Conservation (phyloP, 2,329 filamentous ascomycete genomes). For the Aaosphaeria pasadenensis region DNA sequence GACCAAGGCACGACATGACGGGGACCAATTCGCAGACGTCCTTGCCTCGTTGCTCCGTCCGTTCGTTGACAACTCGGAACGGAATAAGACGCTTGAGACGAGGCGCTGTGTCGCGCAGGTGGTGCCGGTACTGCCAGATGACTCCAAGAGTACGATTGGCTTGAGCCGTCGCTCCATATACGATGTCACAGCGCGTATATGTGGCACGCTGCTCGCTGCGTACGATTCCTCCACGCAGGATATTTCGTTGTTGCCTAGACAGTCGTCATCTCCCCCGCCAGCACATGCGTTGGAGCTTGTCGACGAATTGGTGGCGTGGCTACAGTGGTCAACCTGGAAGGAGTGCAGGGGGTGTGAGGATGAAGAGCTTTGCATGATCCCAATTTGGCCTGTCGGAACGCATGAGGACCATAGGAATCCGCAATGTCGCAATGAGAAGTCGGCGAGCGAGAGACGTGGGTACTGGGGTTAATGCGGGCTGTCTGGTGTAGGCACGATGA, state of each 20-base stretch:
- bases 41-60: constrained; percentile 29
- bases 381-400: constrained; percentile 61
- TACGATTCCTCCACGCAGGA: constrained; percentile 10
- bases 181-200: constrained; percentile 28
- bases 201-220: constrained; percentile 29
- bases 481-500: too few species aligned
- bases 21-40: constrained; percentile 20
- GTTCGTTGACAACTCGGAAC: constrained; percentile 38
- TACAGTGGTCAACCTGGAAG: constrained; percentile 62
- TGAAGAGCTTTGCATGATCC: constrained; percentile 59
- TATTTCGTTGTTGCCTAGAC: constrained; percentile 3
- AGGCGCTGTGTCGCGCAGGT: constrained; percentile 49
- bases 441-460: constrained; percentile 7
- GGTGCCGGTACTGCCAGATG: constrained; percentile 14
- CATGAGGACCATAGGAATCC: constrained; percentile 54
- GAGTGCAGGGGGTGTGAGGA: constrained; percentile 52
- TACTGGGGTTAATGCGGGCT: constrained; percentile 18
- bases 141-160: constrained; percentile 11
- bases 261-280: constrained; percentile 4
- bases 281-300: constrained; percentile 30
- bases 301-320: constrained; percentile 44
- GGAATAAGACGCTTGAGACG: constrained; percentile 39
- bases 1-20: constrained; percentile 13
- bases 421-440: constrained; percentile 31
- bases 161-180: constrained; percentile 31